A percentile compares a stretch with the other conserved stretches of the same genome.
Conservation (phyloP, 2,329 filamentous ascomycete species). For the Cytospora leucostoma region DNA sequence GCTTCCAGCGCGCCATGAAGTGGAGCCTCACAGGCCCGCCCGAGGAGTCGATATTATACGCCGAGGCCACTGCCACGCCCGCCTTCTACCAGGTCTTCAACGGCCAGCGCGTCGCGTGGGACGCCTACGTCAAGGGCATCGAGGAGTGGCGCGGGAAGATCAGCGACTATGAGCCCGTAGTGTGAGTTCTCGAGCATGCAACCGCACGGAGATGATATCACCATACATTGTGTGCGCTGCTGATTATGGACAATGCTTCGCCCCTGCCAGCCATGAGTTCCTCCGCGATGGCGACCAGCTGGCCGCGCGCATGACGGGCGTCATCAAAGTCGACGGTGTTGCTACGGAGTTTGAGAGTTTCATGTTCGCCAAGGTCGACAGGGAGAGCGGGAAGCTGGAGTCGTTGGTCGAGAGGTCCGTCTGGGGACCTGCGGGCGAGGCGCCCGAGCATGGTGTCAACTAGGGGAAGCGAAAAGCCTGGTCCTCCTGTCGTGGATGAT, state of each 20-base stretch:
- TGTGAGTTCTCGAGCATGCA: conserved; percentile 30
- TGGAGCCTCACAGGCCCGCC: conserved; percentile 29
- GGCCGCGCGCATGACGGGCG: conserved; percentile 36
- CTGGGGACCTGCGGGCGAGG: conserved; percentile 21
- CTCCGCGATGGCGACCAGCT: conserved; percentile 36
- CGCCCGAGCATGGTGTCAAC: neutral
- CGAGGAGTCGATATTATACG: conserved; percentile 27
- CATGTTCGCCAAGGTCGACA: conserved; percentile 35
- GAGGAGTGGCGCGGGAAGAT: conserved; percentile 35
- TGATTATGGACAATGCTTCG: neutral
- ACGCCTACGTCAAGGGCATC: conserved; percentile 32
- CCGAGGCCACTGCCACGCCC: conserved; percentile 22
- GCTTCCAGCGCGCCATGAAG: conserved; percentile 34
- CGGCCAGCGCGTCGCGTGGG: conserved; percentile 29
- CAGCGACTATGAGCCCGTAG: conserved; percentile 34
- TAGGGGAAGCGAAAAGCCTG: neutral
- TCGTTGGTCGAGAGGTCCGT: conserved; percentile 35
- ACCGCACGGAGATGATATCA: too few relatives aligned
- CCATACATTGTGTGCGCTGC: too few relatives aligned
- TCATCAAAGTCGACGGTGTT: conserved; percentile 33
- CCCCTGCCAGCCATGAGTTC: conserved; percentile 32
- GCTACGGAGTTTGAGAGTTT: conserved; percentile 36
- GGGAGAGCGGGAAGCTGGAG: conserved; percentile 34
- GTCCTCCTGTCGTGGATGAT: too few relatives aligned
- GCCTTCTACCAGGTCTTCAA: conserved; percentile 34